These are phyloP conservation scores for Draba incana DNA, from an alignment of 345 rosid species.

Conservation along the genomic window DNA sequence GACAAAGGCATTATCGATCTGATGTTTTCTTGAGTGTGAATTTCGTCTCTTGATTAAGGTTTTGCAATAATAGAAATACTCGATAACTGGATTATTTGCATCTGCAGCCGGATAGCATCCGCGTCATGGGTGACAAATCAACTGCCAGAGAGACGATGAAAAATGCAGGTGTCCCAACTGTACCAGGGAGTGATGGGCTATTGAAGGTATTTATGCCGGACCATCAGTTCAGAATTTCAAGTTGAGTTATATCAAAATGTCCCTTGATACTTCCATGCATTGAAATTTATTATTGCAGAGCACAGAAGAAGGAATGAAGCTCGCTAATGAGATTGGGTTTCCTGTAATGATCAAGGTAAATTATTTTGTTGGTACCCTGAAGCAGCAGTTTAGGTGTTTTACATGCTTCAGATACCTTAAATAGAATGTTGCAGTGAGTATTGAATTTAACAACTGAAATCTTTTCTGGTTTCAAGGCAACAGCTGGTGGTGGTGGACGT, in stretches of 20 bases:
- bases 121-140: slow-evolving; percentile 97
- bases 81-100: slow-evolving; percentile 1
- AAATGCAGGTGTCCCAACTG: slow-evolving; percentile 97
- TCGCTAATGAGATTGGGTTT: slow-evolving; percentile 85
- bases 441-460: not conserved
- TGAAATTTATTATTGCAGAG: slow-evolving; percentile 53
- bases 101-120: slow-evolving; percentile 94
- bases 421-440: slow-evolving; percentile 15
- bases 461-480: slow-evolving; percentile 62
- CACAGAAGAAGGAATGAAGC: slow-evolving; percentile 88
- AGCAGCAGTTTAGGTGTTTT: too few relatives aligned
- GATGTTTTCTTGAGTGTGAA: not conserved
- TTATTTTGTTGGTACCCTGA: slow-evolving; percentile 4
- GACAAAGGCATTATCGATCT: not conserved
- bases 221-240: slow-evolving; percentile 14
- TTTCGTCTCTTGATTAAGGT: not conserved
- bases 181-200: slow-evolving; percentile 97
- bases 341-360: slow-evolving; percentile 98
- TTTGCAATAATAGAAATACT: not conserved
- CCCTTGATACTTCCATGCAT: slow-evolving; percentile 14
- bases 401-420: too few relatives aligned
- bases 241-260: not conserved
- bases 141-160: slow-evolving; percentile 99
- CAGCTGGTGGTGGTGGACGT: slow-evolving; percentile 99
- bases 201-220: slow-evolving; percentile 58